Evolutionary conservation across 2,329 filamentous ascomycete genomes (phyloP).

Genomic region (Colletotrichum chlorophyti): DNA sequence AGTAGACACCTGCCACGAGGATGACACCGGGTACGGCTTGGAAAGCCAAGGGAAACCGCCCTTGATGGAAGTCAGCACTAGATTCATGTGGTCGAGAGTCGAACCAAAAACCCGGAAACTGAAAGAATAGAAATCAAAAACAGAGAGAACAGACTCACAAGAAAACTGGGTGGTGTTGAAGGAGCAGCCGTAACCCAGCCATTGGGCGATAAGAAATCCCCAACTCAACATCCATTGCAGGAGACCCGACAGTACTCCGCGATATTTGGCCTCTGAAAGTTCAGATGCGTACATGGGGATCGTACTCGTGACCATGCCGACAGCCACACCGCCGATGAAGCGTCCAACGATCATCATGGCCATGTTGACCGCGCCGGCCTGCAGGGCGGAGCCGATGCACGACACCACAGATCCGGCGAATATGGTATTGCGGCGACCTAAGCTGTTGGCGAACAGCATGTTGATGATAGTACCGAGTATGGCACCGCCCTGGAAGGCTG

Average conservation of each 20-base stretch:
- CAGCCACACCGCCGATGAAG: constrained; percentile 54
- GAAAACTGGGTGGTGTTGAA: constrained; percentile 35
- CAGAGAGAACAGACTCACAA: constrained; percentile 37
- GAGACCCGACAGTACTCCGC: constrained; percentile 46
- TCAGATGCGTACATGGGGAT: constrained; percentile 55
- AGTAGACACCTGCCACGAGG: constrained; percentile 33
- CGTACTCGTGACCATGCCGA: constrained; percentile 53
- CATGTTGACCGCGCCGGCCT: constrained; percentile 39
- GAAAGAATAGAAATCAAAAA: constrained; percentile 31
- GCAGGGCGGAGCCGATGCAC: constrained; percentile 37
- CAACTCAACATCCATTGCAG: constrained; percentile 52
- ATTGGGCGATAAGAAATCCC: constrained; percentile 46
- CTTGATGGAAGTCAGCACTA: constrained; percentile 16
- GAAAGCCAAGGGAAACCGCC: constrained; percentile 40
- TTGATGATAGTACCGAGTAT: constrained; percentile 36
- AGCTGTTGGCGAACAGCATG: constrained; percentile 37
- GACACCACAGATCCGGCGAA: constrained; percentile 39
- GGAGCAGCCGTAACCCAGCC: constrained; percentile 40
- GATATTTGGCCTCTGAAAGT: constrained; percentile 44
- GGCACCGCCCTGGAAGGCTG: constrained; percentile 36
- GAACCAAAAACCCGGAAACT: constrained; percentile 26
- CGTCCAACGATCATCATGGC: constrained; percentile 56
- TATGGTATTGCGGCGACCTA: constrained; percentile 39
- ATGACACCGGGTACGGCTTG: constrained; percentile 35
- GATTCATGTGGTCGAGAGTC: constrained; percentile 27